These are phyloP conservation scores for Gossypium aridum DNA, from an alignment of 441 rosid species.

Conservation along the genomic window DNA sequence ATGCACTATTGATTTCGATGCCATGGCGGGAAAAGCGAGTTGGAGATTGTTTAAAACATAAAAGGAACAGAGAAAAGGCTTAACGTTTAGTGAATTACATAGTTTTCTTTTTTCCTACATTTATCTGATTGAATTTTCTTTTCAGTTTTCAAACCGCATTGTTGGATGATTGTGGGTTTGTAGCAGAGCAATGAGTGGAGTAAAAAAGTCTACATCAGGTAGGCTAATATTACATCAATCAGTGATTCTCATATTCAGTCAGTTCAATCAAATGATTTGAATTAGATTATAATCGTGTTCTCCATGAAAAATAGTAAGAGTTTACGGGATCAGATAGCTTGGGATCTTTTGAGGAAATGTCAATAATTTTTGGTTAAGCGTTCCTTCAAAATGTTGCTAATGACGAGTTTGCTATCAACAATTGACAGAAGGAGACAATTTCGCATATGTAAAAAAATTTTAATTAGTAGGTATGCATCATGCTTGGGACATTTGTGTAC, in stretches of 20 bases:
- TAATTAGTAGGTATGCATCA: not conserved
- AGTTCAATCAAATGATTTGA: not conserved
- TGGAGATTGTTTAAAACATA: not conserved
- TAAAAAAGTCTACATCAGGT: constrained; percentile 29
- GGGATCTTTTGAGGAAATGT: not conserved
- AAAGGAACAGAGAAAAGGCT: not conserved
- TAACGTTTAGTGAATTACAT: not conserved
- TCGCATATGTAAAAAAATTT: not conserved
- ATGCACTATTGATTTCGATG: not conserved
- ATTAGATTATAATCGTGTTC: not conserved
- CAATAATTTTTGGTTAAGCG: not conserved
- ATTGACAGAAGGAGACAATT: not conserved
- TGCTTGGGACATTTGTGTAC: not conserved
- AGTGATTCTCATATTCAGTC: not conserved
- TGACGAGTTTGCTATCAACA: not conserved
- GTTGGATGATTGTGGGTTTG: constrained; percentile 27
- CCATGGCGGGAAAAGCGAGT: not conserved
- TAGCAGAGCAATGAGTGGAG: constrained; percentile 32
- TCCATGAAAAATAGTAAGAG: not conserved
- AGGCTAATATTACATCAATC: constrained; percentile 5
- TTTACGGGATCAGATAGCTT: not conserved
- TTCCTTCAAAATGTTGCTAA: not conserved
- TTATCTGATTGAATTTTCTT: not conserved
- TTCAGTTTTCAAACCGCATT: not conserved
- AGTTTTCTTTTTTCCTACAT: not conserved